These are phyloP conservation scores for Conticribra guillardii DNA, from an alignment of 108 stramenopile species.

Conservation along the genomic window DNA sequence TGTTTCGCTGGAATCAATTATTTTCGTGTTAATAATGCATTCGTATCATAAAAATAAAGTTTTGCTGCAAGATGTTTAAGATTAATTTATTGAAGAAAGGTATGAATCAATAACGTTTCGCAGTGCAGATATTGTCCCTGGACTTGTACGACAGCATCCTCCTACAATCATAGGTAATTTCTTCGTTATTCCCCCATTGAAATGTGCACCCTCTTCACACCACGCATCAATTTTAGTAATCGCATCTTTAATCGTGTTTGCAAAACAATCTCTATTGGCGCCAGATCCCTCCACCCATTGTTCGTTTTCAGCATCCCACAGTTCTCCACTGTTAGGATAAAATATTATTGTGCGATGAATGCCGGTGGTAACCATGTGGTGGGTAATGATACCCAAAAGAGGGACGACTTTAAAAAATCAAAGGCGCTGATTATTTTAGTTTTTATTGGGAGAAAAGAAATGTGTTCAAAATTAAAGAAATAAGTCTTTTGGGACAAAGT, in stretches of 20 bases:
- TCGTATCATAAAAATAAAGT: no score
- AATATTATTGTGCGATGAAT: conserved; percentile 51
- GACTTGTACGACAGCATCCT: conserved; percentile 68
- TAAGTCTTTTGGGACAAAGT: no score
- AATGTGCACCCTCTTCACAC: conserved; percentile 8
- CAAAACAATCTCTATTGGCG: conserved; percentile 36
- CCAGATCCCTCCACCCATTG: conserved; percentile 59
- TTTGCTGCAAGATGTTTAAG: no score
- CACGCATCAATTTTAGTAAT: neutral
- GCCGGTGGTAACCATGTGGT: neutral
- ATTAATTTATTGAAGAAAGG: neutral
- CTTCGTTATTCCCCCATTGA: no score
- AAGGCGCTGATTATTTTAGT: no score
- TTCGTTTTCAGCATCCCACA: conserved; percentile 59
- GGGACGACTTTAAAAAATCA: neutral
- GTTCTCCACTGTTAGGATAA: conserved; percentile 71
- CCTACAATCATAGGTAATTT: conserved; percentile 50
- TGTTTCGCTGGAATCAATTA: no score
- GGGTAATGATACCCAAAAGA: neutral
- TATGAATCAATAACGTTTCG: conserved; percentile 38
- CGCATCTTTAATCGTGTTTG: conserved; percentile 23
- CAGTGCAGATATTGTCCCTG: conserved; percentile 48
- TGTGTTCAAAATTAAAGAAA: neutral
- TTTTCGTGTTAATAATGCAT: no score
- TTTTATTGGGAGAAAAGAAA: neutral